Conservation (phyloP, 2,329 filamentous ascomycete genomes). For the Cryphonectria naterciae region DNA sequence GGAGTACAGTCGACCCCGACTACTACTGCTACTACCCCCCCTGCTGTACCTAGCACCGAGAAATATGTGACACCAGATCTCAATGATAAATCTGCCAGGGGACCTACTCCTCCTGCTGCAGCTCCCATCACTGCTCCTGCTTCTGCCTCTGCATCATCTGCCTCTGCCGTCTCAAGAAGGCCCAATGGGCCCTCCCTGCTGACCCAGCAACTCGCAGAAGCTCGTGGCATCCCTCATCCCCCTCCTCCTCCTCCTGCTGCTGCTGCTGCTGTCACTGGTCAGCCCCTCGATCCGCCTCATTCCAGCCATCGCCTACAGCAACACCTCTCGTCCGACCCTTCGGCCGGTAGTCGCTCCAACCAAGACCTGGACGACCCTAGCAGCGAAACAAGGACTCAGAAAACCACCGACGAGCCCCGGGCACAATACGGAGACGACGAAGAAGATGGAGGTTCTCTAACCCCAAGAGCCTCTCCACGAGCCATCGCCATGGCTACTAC, state of each 20-base stretch:
- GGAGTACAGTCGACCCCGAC: slow-evolving; percentile 25
- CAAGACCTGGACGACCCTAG: slow-evolving; percentile 23
- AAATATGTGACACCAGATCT: slow-evolving; percentile 29
- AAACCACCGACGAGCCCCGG: slow-evolving; percentile 31
- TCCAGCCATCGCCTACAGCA: slow-evolving; percentile 26
- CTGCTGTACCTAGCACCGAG: slow-evolving; percentile 29
- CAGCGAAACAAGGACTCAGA: slow-evolving; percentile 30
- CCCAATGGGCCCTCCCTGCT: slow-evolving; percentile 59
- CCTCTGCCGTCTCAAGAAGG: slow-evolving; percentile 45
- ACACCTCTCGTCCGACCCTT: slow-evolving; percentile 22
- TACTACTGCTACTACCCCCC: slow-evolving; percentile 13
- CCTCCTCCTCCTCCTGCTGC: slow-evolving; percentile 19
- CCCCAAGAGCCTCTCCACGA: slow-evolving; percentile 39
- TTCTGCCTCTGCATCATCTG: slow-evolving; percentile 36
- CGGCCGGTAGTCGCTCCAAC: slow-evolving; percentile 25
- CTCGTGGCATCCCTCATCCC: slow-evolving; percentile 53
- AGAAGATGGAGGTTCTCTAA: slow-evolving; percentile 44
- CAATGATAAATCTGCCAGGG: slow-evolving; percentile 29
- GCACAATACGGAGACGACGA: slow-evolving; percentile 38
- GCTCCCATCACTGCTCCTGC: slow-evolving; percentile 34
- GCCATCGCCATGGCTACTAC: slow-evolving; percentile 33
- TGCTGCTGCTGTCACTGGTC: slow-evolving; percentile 15
- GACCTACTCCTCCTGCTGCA: slow-evolving; percentile 24
- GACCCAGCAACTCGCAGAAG: slow-evolving; percentile 62
- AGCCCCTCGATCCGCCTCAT: slow-evolving; percentile 23